Conservation (phyloP, 2,329 filamentous ascomycete genomes). For the Aspergillus sp. region DNA sequence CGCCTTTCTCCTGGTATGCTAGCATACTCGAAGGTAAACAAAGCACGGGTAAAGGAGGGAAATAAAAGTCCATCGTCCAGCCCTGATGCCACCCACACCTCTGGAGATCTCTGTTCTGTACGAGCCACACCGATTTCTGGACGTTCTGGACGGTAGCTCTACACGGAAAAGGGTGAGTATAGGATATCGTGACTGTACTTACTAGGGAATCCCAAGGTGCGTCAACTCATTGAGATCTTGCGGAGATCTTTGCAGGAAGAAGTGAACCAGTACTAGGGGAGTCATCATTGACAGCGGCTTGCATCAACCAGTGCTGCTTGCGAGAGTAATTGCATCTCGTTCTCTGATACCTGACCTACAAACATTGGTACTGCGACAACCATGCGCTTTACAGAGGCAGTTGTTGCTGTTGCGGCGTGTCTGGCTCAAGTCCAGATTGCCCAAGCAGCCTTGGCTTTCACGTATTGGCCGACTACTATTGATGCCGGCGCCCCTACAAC, state of each 20-base stretch:
- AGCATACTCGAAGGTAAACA: background rate
- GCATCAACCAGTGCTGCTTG: no score
- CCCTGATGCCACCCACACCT: background rate
- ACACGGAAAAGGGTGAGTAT: background rate
- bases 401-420: conserved; percentile 49
- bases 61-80: conserved; percentile 1
- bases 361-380: conserved; percentile 15
- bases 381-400: conserved; percentile 55
- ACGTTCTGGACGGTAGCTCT: background rate
- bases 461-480: conserved; percentile 52
- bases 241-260: background rate
- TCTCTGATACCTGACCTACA: background rate
- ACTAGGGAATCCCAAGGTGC: background rate
- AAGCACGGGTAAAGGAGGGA: background rate
- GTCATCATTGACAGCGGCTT: background rate
- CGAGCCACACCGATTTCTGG: background rate
- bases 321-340: no score
- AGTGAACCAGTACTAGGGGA: background rate
- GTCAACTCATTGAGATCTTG: background rate
- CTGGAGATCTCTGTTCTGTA: background rate
- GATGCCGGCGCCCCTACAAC: conserved; percentile 52
- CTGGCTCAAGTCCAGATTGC: conserved; percentile 50
- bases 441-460: conserved; percentile 53
- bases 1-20: conserved; percentile 2
- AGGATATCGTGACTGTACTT: background rate